Conservation (phyloP, 371 early-diverging fungal genomes). For the Apophysomyces ossiformis region DNA sequence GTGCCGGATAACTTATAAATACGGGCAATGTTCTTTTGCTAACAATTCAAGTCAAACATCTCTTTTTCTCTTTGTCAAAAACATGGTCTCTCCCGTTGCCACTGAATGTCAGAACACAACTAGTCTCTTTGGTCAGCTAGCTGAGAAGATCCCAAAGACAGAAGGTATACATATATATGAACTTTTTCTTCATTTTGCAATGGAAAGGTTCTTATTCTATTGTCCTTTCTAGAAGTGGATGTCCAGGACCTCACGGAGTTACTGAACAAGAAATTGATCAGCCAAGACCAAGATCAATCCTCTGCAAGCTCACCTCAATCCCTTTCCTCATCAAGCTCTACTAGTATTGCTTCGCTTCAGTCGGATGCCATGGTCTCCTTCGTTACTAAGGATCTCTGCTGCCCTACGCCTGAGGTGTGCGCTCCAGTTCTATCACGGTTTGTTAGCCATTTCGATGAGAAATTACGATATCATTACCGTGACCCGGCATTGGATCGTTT, state of each 20-base stretch:
- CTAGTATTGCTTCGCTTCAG: neutral
- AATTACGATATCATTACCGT: constrained; percentile 11
- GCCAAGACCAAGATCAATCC: neutral
- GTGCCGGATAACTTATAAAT: neutral
- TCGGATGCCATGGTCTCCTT: neutral
- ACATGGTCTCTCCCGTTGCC: constrained; percentile 5
- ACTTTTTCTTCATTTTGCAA: too few species aligned
- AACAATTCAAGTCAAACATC: neutral
- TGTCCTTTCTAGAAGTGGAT: neutral
- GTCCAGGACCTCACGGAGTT: neutral
- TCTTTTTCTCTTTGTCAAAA: neutral
- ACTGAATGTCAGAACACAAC: neutral
- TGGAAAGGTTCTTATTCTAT: neutral
- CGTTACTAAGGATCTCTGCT: neutral
- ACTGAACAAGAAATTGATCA: constrained; percentile 1
- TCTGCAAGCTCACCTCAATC: neutral
- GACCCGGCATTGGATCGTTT: constrained; percentile 2
- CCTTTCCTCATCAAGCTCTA: neutral
- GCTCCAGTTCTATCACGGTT: neutral
- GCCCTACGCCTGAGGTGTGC: neutral
- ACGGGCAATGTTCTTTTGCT: neutral
- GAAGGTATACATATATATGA: neutral
- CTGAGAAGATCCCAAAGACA: neutral
- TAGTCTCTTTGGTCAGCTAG: neutral
- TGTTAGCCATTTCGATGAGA: neutral